These are phyloP conservation scores for Kodamaea sp. DNA, from an alignment of 1,139 yeast genomes.

Conservation along the genomic window DNA sequence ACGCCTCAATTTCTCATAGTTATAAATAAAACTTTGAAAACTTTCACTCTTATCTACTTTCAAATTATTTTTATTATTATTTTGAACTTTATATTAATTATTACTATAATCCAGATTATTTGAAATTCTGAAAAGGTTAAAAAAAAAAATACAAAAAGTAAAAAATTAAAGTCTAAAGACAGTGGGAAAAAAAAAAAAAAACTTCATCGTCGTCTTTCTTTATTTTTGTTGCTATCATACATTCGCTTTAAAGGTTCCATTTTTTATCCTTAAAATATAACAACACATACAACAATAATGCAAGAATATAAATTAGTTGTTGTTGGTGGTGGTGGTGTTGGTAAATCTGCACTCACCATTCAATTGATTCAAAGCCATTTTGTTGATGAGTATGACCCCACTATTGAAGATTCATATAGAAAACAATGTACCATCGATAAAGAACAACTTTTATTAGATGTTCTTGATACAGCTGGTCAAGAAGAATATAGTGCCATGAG, in stretches of 20 bases:
- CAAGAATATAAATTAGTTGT: slow-evolving; percentile 86
- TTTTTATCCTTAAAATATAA: neutral
- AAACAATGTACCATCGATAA: slow-evolving; percentile 53
- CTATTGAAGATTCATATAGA: slow-evolving; percentile 79
- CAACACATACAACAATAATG: slow-evolving; percentile 22
- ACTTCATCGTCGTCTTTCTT: neutral
- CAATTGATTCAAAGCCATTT: slow-evolving; percentile 88
- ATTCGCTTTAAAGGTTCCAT: neutral
- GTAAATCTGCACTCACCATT: slow-evolving; percentile 92
- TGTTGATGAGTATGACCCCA: slow-evolving; percentile 95
- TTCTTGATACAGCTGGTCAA: slow-evolving; percentile 97
- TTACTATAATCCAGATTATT: too few relatives aligned
- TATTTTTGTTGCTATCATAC: neutral
- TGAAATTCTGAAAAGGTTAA: too few relatives aligned
- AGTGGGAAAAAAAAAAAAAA: too few relatives aligned
- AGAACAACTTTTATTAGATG: slow-evolving; percentile 56
- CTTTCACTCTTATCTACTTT: too few relatives aligned
- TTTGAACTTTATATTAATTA: too few relatives aligned
- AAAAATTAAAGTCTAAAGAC: too few relatives aligned
- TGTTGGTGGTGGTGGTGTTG: slow-evolving; percentile 98
- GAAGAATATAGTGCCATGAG: slow-evolving; percentile 96
- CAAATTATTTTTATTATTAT: too few relatives aligned
- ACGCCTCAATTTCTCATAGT: too few relatives aligned
- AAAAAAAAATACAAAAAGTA: too few relatives aligned
- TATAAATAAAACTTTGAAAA: too few relatives aligned